Evolutionary conservation across 768 basidiomycete genomes (phyloP), one percentile per base, ranked within the genome.

Genomic region (Dacryopinax primogenitus): DNA sequence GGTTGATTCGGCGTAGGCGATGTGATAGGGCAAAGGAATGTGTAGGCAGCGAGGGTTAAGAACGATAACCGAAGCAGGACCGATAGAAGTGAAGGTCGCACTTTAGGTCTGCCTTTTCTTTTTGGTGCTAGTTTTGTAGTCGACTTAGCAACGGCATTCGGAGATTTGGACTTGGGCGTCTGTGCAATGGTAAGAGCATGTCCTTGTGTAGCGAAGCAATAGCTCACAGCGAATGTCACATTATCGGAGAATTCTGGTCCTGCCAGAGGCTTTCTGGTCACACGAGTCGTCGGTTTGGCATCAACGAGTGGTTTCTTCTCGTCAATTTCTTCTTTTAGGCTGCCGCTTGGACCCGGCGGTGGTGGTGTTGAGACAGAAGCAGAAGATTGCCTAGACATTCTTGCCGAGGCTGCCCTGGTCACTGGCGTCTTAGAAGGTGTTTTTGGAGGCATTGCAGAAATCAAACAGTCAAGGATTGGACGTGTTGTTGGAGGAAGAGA

Each of bases 181-280:
- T 58, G 51, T 9, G 9, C 26, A 28, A 58, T 3, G 18, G 4
- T 58, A 15, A 58, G 51, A 15, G 26, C 9, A 3, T 7, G 9
- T 58, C 51, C 26, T 9, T 9, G 18, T 9, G 26, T 11, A 15
- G 3, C 18, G 4, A 18, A 4, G 9, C 30, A 6, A 18, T 28
- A 58, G n/a, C 51, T 58, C 51, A 58, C 51, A 23, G 32, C 51
- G 51, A 58, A 58, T 7, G 51, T 58, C 26, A 58, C 51, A 30
- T 58, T 58, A 18, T 58, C 51, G 15, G 51, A 28, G 51, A 58
- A 58, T 18, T 58, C 51, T 13, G 51, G 51, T 30, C 51, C 26
- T 7, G 51, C 23, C 9, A 3, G 51, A 21, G 51, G 4, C 9
- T 58, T 3, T 4, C 32, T 58, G 18, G 51, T 13, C 32, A 32